Base-by-base conservation (phyloP, 805 yeast species). In the Wickerhamomyces tratensis region DNA sequence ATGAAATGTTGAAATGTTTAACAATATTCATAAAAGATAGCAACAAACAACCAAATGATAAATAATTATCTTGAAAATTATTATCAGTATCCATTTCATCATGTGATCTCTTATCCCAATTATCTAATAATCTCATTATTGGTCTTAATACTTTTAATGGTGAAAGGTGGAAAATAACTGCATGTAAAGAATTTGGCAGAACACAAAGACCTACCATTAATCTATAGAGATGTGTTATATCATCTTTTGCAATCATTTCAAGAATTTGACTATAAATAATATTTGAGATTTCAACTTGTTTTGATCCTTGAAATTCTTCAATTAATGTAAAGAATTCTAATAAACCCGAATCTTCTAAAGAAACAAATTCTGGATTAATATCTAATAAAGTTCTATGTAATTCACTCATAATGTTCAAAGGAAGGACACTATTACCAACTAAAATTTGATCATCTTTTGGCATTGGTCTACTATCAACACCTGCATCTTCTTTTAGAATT, bases 21-120 rank as follows among this genome's bases (percentile, higher is more conserved):
- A 59, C 59, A n/a, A 70, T 52, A 14, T 64, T 53, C 3, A 65
- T 50, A 8, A 78, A 49, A 36, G 80, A 64, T 35, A 80, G 54
- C 26, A 82, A 52, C 1, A 79, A 63, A 38, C 76, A 67, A 1
- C 94, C 88, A 57, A 82, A 79, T 35, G 84, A 79, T 2, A 86
- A 67, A 52, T 79, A 84, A 12, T 68, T 59, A 34, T 83, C 93
- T 56, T 82, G 87, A 47, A 73, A 75, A 49, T 76, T 73, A 43
- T 68, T 67, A 27, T 27, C 30, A 55, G 35, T 60, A 55, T 38
- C 58, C 58, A 37, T 46, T 30, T 33, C 45, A 47, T 27, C 51
- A 47, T 48, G 43, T 11, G 45, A 40, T 6, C 46, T 38, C 5
- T 49, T 49, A 57, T 64, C 59, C 59, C 69, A 62, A 5, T 54